Evolutionary conservation across 2,329 filamentous ascomycete species (phyloP).

Genomic region (Clarireedia monteithiana): DNA sequence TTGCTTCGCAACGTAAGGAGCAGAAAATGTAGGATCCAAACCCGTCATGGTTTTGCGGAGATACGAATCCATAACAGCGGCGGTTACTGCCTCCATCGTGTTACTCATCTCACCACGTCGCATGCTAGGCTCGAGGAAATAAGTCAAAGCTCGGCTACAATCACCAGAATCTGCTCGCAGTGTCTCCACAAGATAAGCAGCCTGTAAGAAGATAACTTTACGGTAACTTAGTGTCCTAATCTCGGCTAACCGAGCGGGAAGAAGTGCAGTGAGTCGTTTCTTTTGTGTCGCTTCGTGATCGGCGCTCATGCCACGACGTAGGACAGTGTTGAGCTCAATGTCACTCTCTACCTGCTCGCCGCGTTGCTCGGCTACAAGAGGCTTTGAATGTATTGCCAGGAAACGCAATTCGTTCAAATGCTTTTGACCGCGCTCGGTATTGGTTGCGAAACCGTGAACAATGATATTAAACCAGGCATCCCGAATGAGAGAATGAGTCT

Average conservation of each 20-base stretch:
- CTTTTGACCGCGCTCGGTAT: constrained; percentile 64
- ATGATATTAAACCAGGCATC: constrained; percentile 99
- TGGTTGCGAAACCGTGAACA: constrained; percentile 79
- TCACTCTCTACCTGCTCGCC: constrained; percentile 91
- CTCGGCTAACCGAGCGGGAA: constrained; percentile 70
- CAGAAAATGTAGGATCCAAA: constrained; percentile 70
- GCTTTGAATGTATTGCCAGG: constrained; percentile 80
- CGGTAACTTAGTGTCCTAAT: constrained; percentile 80
- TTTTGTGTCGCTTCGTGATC: constrained; percentile 77
- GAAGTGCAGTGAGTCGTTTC: constrained; percentile 61
- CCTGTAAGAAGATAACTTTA: constrained; percentile 85
- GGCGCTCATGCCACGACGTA: constrained; percentile 76
- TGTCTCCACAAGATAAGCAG: constrained; percentile 82
- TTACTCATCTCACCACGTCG: constrained; percentile 53
- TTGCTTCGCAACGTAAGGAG: constrained; percentile 82
- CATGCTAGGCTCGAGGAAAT: constrained; percentile 91
- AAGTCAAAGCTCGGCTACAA: constrained; percentile 81
- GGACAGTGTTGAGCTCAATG: constrained; percentile 89
- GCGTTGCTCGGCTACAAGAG: constrained; percentile 80
- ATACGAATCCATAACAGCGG: constrained; percentile 72
- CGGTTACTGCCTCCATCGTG: constrained; percentile 56
- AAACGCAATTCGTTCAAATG: constrained; percentile 71
- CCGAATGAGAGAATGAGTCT: constrained; percentile 65
- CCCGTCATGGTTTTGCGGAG: constrained; percentile 66
- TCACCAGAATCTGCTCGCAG: constrained; percentile 80